phyloP scores from a whole-genome alignment of 441 rosid genomes.

The Raphanus hybrid region DNA sequence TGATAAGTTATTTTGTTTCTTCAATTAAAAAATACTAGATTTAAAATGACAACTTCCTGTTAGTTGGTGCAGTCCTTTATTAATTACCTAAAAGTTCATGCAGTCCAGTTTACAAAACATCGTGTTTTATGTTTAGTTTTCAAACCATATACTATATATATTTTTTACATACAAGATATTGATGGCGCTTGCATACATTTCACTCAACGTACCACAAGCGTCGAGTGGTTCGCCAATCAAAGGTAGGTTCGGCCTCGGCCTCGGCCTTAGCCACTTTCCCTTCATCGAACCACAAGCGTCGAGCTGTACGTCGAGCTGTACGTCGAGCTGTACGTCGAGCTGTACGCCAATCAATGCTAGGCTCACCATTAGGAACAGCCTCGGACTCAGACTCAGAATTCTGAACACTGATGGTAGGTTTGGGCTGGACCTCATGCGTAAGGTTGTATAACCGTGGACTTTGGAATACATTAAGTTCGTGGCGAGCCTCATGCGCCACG shows the following conservation, averaged over 20 bases:
- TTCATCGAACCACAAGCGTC: conserved; percentile 56
- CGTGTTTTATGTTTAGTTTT: not conserved
- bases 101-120: not conserved
- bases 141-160: not conserved
- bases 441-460: conserved; percentile 11
- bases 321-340: conserved; percentile 51
- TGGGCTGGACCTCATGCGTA: not conserved
- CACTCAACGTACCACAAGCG: conserved; percentile 31
- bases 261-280: conserved; percentile 11
- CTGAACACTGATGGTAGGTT: not conserved
- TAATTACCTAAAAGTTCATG: not conserved
- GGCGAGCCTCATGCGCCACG: conserved; percentile 1
- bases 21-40: too few species aligned
- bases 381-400: conserved; percentile 11
- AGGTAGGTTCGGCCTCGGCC: conserved; percentile 20
- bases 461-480: not conserved
- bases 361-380: conserved; percentile 19
- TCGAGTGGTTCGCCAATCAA: conserved; percentile 29
- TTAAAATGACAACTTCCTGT: too few species aligned
- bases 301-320: conserved; percentile 49
- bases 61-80: too few species aligned
- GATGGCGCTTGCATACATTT: not conserved
- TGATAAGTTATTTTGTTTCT: too few species aligned
- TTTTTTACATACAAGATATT: not conserved
- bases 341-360: conserved; percentile 50